Evolutionary conservation across 75 land plant species (phyloP), one percentile per base, ranked within the genome.

Genomic region (Ceratopteris richardii): DNA sequence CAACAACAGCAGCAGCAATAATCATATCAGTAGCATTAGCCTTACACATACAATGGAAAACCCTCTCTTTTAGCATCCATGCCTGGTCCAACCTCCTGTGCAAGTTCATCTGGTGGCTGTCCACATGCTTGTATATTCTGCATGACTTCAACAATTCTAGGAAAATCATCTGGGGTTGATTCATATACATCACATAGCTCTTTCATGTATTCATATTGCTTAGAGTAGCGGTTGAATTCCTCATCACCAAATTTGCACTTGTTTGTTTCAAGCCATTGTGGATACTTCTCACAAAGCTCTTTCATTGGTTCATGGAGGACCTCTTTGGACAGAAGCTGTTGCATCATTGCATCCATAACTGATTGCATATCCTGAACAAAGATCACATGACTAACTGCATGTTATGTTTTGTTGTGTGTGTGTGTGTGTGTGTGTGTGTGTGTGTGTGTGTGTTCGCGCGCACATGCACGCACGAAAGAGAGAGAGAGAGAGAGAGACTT

Each of bases 41-140:
- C 13, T 9, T 40, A 62, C 13, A 88, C 97, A 69, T 70, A 91
- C 97, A 80, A 20, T 51, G 78, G 89, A 11, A 57, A 42, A 20
- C 85, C 86, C 36, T 88, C 77, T 56, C 41, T 77, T 54, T 77
- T 51, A 29, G 87, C 46, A 68, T 87, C 88, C 59, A 91, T 79
- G 53, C 80, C 98, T 51, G 98, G 98, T 44, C 84, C 87, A 33
- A 93, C 84, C 74, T 93, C 98, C 58, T 74, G 80, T 47, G 89
- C 90, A 58, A 93, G 80, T 60, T 93, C 98, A 66, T 61, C 73
- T 1, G 98, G 98, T 31, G 96, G 98, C 48, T 93, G 98, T n/a
- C 98, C 98, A 71, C 96, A 93, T 31, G 83, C 88, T 72, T 93
- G 98, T 95, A 93, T 88, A 44, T 78, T 80, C 77, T 93, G 98